phyloP scores from a whole-genome alignment of 2,329 filamentous ascomycete species.

The Zymoseptoria ardabiliae region DNA sequence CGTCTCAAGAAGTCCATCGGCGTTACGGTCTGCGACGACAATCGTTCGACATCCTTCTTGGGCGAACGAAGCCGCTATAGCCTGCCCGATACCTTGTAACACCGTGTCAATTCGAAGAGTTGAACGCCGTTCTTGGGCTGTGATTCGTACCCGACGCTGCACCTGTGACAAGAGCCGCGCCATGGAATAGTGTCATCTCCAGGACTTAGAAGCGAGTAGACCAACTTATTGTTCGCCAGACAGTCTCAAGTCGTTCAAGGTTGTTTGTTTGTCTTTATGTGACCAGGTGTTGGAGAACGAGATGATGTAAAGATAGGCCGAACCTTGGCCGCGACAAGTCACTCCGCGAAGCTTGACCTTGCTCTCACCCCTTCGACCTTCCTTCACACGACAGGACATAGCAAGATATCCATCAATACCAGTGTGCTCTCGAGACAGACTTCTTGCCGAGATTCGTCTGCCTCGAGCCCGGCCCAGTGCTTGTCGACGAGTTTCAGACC shows the following conservation, averaged over 20 bases:
- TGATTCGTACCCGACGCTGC: constrained; percentile 25
- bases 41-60: constrained; percentile 39
- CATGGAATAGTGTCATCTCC: constrained; percentile 24
- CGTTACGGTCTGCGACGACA: constrained; percentile 36
- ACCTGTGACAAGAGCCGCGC: constrained; percentile 30
- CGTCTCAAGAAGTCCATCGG: constrained; percentile 30
- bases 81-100: constrained; percentile 36
- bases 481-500: too few relatives aligned
- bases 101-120: background rate
- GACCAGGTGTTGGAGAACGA: background rate
- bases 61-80: constrained; percentile 39
- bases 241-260: background rate
- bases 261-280: background rate
- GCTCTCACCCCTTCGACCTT: too few relatives aligned
- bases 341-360: too few relatives aligned
- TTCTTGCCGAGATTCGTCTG: too few relatives aligned
- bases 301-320: background rate
- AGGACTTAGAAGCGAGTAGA: background rate
- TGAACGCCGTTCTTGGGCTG: constrained; percentile 1
- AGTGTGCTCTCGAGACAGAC: too few relatives aligned
- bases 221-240: background rate
- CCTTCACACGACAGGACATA: too few relatives aligned
- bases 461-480: too few relatives aligned
- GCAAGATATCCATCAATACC: too few relatives aligned
- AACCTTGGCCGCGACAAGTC: background rate